phyloP scores from a whole-genome alignment of 331 rosid species.

The Ulmus americana region DNA sequence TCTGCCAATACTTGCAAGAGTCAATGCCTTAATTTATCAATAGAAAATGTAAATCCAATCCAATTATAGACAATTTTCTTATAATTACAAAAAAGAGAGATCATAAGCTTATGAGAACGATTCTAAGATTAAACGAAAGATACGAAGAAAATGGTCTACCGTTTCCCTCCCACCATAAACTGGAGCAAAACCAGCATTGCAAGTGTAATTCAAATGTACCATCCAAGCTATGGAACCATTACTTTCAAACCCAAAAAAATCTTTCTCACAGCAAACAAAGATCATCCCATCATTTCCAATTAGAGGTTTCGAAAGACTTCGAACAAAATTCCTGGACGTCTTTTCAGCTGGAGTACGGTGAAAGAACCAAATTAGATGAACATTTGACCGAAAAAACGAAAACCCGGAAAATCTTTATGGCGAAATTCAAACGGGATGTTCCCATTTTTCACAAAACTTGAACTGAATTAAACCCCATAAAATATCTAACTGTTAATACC shows the following conservation, averaged over 20 bases:
- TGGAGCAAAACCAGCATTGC: conserved; percentile 39
- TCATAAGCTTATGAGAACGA: too few relatives aligned
- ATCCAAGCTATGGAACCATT: conserved; percentile 65
- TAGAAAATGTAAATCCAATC: too few relatives aligned
- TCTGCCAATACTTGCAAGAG: conserved; percentile 33
- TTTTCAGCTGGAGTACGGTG: conserved; percentile 17
- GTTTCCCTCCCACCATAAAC: conserved; percentile 50
- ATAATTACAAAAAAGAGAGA: too few relatives aligned
- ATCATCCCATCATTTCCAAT: conserved; percentile 54
- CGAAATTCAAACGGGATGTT: not conserved
- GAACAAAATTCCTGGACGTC: conserved; percentile 12
- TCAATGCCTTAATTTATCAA: not conserved
- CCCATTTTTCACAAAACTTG: too few relatives aligned
- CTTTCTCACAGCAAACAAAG: conserved; percentile 48
- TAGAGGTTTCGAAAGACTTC: conserved; percentile 49
- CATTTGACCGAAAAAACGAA: not conserved
- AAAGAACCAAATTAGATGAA: not conserved
- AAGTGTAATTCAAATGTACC: conserved; percentile 44
- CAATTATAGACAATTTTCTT: too few relatives aligned
- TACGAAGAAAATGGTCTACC: conserved; percentile 24
- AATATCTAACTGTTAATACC: not conserved
- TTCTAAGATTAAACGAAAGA: not conserved
- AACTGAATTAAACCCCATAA: not conserved
- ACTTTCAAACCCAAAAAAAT: conserved; percentile 50
- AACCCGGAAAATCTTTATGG: not conserved